These are phyloP conservation scores for Orbilia blumenaviensis DNA, from an alignment of 2,329 filamentous ascomycete species.

Conservation along the genomic window DNA sequence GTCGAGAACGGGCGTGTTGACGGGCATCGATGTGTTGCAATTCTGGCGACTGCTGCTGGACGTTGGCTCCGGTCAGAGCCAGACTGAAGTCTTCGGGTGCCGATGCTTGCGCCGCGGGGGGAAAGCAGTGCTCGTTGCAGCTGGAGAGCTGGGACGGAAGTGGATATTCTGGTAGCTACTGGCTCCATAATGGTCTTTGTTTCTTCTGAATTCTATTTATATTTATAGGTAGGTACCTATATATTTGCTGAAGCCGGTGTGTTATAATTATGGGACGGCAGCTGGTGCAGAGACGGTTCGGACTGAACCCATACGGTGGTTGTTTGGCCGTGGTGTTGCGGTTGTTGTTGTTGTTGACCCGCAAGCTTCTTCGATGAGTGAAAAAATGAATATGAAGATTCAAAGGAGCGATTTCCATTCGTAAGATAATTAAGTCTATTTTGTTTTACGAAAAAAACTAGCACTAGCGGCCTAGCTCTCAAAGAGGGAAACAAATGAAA, in stretches of 20 bases:
- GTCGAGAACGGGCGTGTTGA: slow-evolving; percentile 30
- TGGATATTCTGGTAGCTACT: slow-evolving; percentile 10
- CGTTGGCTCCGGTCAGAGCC: slow-evolving; percentile 25
- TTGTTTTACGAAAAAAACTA: background rate
- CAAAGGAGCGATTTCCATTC: too few species aligned
- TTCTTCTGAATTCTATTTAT: background rate
- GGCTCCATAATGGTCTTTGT: slow-evolving; percentile 17
- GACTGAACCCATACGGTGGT: too few species aligned
- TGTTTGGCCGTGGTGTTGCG: background rate
- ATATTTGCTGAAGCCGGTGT: background rate
- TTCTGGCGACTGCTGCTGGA: background rate
- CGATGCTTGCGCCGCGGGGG: background rate
- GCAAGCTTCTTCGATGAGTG: too few species aligned
- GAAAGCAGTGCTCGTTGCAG: background rate
- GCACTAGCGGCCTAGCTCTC: background rate
- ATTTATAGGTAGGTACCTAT: background rate
- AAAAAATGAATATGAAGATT: too few species aligned
- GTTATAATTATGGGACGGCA: background rate
- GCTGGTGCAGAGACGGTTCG: too few species aligned
- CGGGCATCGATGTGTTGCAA: slow-evolving; percentile 14
- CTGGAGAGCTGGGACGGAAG: slow-evolving; percentile 22
- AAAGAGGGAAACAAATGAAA: background rate
- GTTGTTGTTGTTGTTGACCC: too few species aligned
- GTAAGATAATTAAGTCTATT: too few species aligned
- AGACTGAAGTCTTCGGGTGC: slow-evolving; percentile 2